phyloP scores from a whole-genome alignment of 2,329 filamentous ascomycete species.

The Fusarium longipes region DNA sequence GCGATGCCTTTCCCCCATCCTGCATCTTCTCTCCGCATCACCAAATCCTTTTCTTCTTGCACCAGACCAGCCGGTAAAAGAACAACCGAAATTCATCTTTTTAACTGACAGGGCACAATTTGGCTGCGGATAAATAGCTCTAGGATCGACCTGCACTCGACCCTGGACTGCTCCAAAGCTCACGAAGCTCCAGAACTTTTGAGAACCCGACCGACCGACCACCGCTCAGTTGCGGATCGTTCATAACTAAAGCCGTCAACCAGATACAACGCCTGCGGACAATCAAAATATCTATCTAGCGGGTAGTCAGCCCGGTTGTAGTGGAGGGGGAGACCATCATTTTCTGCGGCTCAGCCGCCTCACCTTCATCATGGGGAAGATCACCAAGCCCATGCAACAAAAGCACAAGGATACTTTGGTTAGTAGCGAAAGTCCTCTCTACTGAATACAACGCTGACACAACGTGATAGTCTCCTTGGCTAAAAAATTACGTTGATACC shows the following conservation, averaged over 20 bases:
- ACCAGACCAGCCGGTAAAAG: slow-evolving; percentile 19
- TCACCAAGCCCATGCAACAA: slow-evolving; percentile 73
- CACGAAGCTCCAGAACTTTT: slow-evolving; percentile 16
- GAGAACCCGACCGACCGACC: slow-evolving; percentile 16
- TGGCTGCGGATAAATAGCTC: slow-evolving; percentile 47
- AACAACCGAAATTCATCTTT: slow-evolving; percentile 8
- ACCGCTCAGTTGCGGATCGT: slow-evolving; percentile 20
- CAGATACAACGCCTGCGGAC: slow-evolving; percentile 47
- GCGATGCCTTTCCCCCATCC: slow-evolving; percentile 49
- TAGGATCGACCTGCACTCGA: slow-evolving; percentile 57
- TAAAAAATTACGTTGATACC: slow-evolving; percentile 81
- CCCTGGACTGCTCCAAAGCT: slow-evolving; percentile 46
- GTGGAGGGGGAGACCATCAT: slow-evolving; percentile 67
- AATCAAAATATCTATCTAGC: slow-evolving; percentile 57
- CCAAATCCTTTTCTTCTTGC: slow-evolving; percentile 38
- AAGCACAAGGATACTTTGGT: slow-evolving; percentile 77
- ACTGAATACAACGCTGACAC: slow-evolving; percentile 43
- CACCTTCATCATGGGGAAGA: slow-evolving; percentile 73
- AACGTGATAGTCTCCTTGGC: slow-evolving; percentile 79
- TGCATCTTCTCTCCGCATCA: slow-evolving; percentile 47
- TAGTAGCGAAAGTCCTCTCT: slow-evolving; percentile 45
- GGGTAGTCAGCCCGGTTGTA: slow-evolving; percentile 55
- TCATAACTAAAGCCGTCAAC: slow-evolving; percentile 46
- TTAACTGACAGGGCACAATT: slow-evolving; percentile 28
- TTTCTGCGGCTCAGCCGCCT: slow-evolving; percentile 69